A percentile compares a stretch with the other conserved stretches of the same genome.
These are phyloP conservation scores for Angophora floribunda DNA, from an alignment of 345 rosid genomes.

Conservation along the genomic window DNA sequence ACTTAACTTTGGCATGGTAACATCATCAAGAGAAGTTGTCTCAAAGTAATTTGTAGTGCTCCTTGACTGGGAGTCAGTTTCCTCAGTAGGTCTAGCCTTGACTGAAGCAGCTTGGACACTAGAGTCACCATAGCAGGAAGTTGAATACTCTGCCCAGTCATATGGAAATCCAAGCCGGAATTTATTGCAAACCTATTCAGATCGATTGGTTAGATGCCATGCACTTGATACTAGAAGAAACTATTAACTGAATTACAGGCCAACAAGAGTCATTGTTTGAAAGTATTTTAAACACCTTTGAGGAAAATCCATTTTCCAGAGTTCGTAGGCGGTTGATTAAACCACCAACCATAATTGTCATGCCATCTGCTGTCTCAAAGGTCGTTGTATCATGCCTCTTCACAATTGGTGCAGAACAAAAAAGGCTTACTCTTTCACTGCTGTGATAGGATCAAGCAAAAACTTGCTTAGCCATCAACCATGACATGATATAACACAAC, in stretches of 20 bases:
- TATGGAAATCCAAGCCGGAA: slow-evolving; percentile 44
- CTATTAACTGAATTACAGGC: neutral
- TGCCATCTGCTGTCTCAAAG: slow-evolving; percentile 39
- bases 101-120: neutral
- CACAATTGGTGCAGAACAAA: slow-evolving; percentile 30
- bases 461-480: neutral
- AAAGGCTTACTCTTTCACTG: slow-evolving; percentile 20
- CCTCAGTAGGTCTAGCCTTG: neutral
- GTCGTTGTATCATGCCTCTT: slow-evolving; percentile 27
- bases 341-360: slow-evolving; percentile 20
- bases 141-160: slow-evolving; percentile 27
- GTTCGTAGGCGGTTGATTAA: slow-evolving; percentile 24
- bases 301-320: slow-evolving; percentile 33
- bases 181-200: slow-evolving; percentile 26
- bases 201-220: neutral
- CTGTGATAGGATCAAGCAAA: neutral
- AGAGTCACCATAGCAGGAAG: neutral
- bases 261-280: neutral
- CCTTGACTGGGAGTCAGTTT: neutral
- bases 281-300: slow-evolving; percentile 9
- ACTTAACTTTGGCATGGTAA: slow-evolving; percentile 12
- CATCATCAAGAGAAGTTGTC: slow-evolving; percentile 15
- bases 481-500: neutral
- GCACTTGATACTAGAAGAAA: neutral
- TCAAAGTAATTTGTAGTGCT: neutral